A percentile compares a stretch with the other conserved stretches of the same genome.
These are phyloP conservation scores for Hymenoscyphus albidus DNA, from an alignment of 2,329 filamentous ascomycete species.

Conservation along the genomic window DNA sequence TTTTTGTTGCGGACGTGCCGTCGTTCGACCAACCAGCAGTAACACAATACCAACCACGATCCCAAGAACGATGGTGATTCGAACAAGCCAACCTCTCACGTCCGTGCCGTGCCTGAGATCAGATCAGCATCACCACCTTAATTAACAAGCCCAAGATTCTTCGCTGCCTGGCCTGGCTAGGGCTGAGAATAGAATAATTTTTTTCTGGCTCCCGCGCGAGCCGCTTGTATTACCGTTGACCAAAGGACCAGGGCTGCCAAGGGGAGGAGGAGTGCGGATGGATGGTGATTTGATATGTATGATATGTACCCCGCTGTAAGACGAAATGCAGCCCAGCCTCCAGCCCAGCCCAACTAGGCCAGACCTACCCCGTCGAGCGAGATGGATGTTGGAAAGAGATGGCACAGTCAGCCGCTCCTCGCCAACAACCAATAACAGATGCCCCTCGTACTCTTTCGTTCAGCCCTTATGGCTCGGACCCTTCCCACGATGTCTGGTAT, in stretches of 20 bases:
- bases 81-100: background rate
- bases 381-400: background rate
- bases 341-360: no score
- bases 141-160: no score
- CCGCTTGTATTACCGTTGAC: constrained; percentile 4
- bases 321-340: no score
- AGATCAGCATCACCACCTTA: background rate
- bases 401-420: background rate
- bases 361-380: background rate
- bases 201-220: background rate
- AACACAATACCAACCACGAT: background rate
- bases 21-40: background rate
- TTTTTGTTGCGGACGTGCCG: background rate
- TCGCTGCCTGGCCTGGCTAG: background rate
- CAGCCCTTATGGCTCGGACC: background rate
- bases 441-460: background rate
- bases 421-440: background rate
- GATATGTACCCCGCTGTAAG: constrained; percentile 1
- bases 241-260: background rate
- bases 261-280: background rate
- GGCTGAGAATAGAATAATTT: background rate
- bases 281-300: background rate
- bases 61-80: background rate
- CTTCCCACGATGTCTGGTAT: background rate
- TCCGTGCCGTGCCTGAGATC: background rate